A percentile compares a stretch with the other conserved stretches of the same genome.
Evolutionary conservation across 352 stramenopile species (phyloP).

Genomic region (Globisporangium polare): DNA sequence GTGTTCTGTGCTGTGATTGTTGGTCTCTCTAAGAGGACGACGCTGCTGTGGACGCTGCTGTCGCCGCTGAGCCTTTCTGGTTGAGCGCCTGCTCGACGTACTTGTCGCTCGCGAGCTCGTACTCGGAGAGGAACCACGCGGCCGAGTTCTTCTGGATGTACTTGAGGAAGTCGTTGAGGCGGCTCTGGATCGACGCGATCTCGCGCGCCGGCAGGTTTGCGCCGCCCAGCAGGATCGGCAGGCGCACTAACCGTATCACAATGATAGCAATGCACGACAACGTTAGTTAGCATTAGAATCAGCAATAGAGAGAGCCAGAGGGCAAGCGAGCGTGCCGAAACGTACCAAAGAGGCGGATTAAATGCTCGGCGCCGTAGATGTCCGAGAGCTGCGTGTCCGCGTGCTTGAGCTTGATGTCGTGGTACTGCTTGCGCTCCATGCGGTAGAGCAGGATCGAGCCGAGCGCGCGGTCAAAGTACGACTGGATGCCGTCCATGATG

Average conservation of each 20-base stretch:
- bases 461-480: slow-evolving; percentile 89
- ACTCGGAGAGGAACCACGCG: slow-evolving; percentile 66
- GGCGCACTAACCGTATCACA: slow-evolving; percentile 50
- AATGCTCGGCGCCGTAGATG: slow-evolving; percentile 90
- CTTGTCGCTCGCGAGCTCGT: slow-evolving; percentile 51
- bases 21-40: slow-evolving; percentile 6
- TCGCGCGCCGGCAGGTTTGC: slow-evolving; percentile 57
- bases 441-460: slow-evolving; percentile 90
- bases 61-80: slow-evolving; percentile 5
- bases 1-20: background rate
- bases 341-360: slow-evolving; percentile 88
- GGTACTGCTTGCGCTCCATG: slow-evolving; percentile 88
- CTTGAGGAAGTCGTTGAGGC: slow-evolving; percentile 83
- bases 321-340: background rate
- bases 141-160: slow-evolving; percentile 78
- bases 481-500: slow-evolving; percentile 82
- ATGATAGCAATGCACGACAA: background rate
- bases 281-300: slow-evolving; percentile 1
- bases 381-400: slow-evolving; percentile 69
- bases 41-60: slow-evolving; percentile 3
- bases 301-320: no score
- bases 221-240: slow-evolving; percentile 69
- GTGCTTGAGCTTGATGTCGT: slow-evolving; percentile 63
- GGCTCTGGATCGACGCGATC: slow-evolving; percentile 58
- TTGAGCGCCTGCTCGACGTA: slow-evolving; percentile 39